Base-by-base conservation (phyloP, 2,329 filamentous ascomycete genomes). In the Scedosporium boydii region DNA sequence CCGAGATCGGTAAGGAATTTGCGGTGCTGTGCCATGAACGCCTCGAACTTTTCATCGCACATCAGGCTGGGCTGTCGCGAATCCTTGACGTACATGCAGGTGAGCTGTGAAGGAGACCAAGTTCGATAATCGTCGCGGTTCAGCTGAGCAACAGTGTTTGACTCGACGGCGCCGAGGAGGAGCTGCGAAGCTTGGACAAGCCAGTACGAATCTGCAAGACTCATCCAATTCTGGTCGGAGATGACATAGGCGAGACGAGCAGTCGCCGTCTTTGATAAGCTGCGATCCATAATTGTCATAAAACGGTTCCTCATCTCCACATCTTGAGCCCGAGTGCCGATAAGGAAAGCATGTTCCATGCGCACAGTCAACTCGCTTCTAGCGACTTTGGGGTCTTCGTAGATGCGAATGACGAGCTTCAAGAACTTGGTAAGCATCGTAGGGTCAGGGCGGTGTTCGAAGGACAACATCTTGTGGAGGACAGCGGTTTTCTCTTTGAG, bases 401-500 rank as follows among this genome's bases (percentile, higher is more conserved):
- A 99, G 64, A 99, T 97, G 58, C 93, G 87, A 68, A 99, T 96
- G 27, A 99, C 95, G 27, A 99, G 85, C 67, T 98, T 90, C 63
- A 99, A 80, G 77, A 98, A 99, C 71, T 93, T 93, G 67, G 88
- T 92, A 63, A 99, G 81, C 77, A 99, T 87, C 0, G 88, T 91
- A 38, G 87, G 85, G 71, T 98, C 93, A 29, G 83, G 77, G 46
- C 95, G 85, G 63, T 90, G 86, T 75, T 99, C 95, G 68, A 99
- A 99, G 0, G 93, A 87, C 16, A 98, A 79, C 95, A 99, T 99
- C 77, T 99, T 99, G 69, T 96, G 93, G n/a, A 99, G 78, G 1
- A 99, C 95, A 1, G 96, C 96, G 0, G 93, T 98, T 79, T 99
- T 99, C 76, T 99, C 96, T 74, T 99, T 99, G 1, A 99, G 82